These are phyloP conservation scores for Malus hybrid DNA, from an alignment of 331 rosid species.

Conservation along the genomic window DNA sequence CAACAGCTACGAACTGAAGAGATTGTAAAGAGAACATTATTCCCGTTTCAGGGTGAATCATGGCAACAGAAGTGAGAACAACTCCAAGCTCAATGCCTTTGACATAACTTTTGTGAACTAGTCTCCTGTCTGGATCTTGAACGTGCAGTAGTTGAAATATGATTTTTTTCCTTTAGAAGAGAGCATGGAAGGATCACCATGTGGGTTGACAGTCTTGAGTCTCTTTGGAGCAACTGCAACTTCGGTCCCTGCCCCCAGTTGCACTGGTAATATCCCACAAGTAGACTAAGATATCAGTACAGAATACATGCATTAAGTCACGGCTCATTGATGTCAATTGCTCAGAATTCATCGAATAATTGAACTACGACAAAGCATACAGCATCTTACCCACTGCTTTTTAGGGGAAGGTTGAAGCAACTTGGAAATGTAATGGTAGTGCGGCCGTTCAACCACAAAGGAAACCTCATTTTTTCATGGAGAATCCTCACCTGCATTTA, in stretches of 20 bases:
- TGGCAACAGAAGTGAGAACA: slow-evolving; percentile 75
- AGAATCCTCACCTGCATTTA: too few species aligned
- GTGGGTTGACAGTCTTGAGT: slow-evolving; percentile 44
- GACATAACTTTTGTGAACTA: slow-evolving; percentile 30
- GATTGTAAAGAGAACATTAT: slow-evolving; percentile 43
- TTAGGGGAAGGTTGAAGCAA: too few species aligned
- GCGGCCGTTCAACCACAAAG: too few species aligned
- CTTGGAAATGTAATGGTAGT: too few species aligned
- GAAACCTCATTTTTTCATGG: too few species aligned
- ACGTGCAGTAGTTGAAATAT: slow-evolving; percentile 52
- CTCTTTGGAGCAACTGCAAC: slow-evolving; percentile 89
- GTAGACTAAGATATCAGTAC: too few species aligned
- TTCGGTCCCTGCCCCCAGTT: slow-evolving; percentile 26
- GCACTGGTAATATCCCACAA: too few species aligned
- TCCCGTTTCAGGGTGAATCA: slow-evolving; percentile 85
- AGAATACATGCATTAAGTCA: too few species aligned
- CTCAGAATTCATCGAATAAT: too few species aligned
- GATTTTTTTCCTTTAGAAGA: slow-evolving; percentile 21
- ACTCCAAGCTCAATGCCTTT: slow-evolving; percentile 54
- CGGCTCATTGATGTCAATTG: too few species aligned
- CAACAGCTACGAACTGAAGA: slow-evolving; percentile 61
- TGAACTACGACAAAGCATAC: too few species aligned
- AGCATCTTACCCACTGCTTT: too few species aligned
- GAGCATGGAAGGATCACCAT: slow-evolving; percentile 23
- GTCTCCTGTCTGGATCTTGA: slow-evolving; percentile 57